phyloP scores from a whole-genome alignment of 805 yeast species.

The Barnettozyma populi region DNA sequence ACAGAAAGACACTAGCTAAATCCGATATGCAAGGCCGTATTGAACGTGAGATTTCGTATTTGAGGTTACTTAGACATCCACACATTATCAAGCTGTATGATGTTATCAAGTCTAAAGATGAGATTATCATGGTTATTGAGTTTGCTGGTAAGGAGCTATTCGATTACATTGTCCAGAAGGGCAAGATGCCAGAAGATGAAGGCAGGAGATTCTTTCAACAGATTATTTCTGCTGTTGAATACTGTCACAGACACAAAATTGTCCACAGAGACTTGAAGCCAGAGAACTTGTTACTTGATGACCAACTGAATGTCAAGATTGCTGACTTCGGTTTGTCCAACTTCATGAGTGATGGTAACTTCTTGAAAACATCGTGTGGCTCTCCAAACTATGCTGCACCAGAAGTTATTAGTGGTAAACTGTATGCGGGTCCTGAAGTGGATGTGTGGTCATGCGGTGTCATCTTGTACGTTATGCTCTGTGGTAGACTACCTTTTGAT shows the following conservation, averaged over 20 bases:
- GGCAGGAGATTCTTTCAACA: conserved; percentile 94
- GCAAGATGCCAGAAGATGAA: conserved; percentile 86
- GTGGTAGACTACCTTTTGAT: conserved; percentile 93
- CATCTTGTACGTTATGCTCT: conserved; percentile 88
- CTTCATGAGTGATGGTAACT: conserved; percentile 97
- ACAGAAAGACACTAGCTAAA: conserved; percentile 86
- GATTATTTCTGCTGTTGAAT: conserved; percentile 92
- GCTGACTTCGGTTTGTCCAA: conserved; percentile 95
- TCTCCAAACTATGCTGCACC: conserved; percentile 98
- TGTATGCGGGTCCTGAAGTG: conserved; percentile 97
- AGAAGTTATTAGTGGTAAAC: conserved; percentile 89
- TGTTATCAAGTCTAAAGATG: conserved; percentile 91
- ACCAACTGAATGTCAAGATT: conserved; percentile 84
- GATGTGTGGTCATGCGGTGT: conserved; percentile 99
- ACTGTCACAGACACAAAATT: conserved; percentile 93
- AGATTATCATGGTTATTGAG: conserved; percentile 95
- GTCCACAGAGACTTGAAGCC: conserved; percentile 97
- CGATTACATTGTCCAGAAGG: conserved; percentile 91
- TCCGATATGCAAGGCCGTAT: conserved; percentile 96
- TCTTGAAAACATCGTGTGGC: conserved; percentile 91
- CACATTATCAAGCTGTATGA: conserved; percentile 94
- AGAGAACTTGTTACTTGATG: conserved; percentile 85
- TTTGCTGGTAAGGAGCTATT: conserved; percentile 95
- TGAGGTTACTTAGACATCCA: conserved; percentile 85
- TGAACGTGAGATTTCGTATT: conserved; percentile 88